These are phyloP conservation scores for Tetraselmis striata DNA, from an alignment of 139 green algal species.

Conservation along the genomic window DNA sequence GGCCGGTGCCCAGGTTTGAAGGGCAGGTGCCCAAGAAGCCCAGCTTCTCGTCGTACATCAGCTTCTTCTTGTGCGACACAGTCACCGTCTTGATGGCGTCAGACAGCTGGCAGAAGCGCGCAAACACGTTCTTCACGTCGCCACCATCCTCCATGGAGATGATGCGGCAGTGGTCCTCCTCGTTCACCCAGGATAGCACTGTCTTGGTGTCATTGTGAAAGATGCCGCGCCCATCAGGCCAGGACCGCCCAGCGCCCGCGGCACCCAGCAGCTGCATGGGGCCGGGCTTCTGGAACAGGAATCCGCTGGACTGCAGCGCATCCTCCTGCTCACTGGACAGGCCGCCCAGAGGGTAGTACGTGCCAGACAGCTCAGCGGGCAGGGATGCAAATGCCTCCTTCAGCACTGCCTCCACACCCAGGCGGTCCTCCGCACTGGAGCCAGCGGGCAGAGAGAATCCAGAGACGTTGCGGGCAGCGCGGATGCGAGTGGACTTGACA, in stretches of 20 bases:
- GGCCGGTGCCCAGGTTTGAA: constrained; percentile 13
- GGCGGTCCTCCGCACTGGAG: constrained; percentile 1
- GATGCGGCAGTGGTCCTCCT: constrained; percentile 20
- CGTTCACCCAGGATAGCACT: constrained; percentile 10
- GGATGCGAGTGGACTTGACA: constrained; percentile 12
- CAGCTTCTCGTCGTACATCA: constrained; percentile 10
- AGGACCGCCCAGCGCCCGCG: not conserved
- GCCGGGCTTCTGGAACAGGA: constrained; percentile 14
- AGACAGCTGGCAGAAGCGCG: constrained; percentile 12
- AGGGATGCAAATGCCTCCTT: constrained; percentile 11
- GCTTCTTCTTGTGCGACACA: constrained; percentile 8
- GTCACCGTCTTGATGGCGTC: constrained; percentile 7
- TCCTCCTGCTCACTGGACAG: constrained; percentile 11
- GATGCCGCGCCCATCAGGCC: constrained; percentile 10
- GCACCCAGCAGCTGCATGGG: not conserved
- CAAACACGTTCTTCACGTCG: constrained; percentile 13
- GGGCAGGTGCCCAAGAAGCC: constrained; percentile 14
- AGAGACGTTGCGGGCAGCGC: constrained; percentile 11
- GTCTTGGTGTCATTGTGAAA: constrained; percentile 15
- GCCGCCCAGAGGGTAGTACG: constrained; percentile 10
- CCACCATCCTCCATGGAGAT: constrained; percentile 16
- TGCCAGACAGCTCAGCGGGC: constrained; percentile 3
- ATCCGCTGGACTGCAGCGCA: constrained; percentile 4
- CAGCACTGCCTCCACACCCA: constrained; percentile 6
- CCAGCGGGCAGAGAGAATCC: constrained; percentile 14